Conservation (phyloP, 352 stramenopile species). For the Globisporangium spinosum region DNA sequence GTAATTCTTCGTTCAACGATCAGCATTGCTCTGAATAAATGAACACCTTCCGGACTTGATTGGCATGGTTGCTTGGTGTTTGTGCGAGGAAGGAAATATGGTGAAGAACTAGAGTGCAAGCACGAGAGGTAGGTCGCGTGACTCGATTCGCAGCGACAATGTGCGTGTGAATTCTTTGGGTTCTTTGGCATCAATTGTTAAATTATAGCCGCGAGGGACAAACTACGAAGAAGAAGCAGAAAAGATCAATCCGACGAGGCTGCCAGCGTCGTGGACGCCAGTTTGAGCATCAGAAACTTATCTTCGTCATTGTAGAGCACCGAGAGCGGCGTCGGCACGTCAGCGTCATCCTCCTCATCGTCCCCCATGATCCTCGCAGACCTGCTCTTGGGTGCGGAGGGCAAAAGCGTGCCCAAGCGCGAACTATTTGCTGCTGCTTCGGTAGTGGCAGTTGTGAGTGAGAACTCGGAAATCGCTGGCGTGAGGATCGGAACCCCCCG, state of each 20-base stretch:
- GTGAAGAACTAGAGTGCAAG: neutral
- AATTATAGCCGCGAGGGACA: neutral
- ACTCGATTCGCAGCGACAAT: neutral
- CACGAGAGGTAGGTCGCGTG: neutral
- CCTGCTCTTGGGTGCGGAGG: neutral
- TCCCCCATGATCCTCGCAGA: neutral
- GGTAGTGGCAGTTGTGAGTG: neutral
- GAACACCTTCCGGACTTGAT: neutral
- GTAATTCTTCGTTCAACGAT: too few species aligned
- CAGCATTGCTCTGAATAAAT: neutral
- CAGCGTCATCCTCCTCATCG: constrained; percentile 24
- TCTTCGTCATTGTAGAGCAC: constrained; percentile 78
- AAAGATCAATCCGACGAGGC: neutral
- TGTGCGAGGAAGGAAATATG: neutral
- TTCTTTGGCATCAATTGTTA: neutral
- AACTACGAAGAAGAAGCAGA: neutral
- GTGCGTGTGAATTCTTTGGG: neutral
- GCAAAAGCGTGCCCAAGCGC: neutral
- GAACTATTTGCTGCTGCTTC: neutral
- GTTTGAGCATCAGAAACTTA: constrained; percentile 53
- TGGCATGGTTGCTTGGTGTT: neutral
- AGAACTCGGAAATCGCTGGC: neutral
- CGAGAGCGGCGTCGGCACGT: constrained; percentile 53
- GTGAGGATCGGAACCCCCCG: neutral
- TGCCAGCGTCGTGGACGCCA: constrained; percentile 15